Evolutionary conservation across 2,329 filamentous ascomycete species (phyloP).

Genomic region (Dactylellina sp.): DNA sequence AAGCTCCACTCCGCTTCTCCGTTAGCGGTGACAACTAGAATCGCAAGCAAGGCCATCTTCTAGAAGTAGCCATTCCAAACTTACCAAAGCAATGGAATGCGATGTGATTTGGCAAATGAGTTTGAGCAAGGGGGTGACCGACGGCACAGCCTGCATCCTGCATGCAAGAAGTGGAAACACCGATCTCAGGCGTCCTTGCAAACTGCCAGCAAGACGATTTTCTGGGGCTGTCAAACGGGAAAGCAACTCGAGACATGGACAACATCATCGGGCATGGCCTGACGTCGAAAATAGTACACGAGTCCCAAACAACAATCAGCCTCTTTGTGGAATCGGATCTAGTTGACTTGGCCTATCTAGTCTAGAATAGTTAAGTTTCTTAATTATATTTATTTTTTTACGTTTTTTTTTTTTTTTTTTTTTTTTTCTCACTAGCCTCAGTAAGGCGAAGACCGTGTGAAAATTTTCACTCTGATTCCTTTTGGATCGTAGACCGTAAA

Average conservation of each 20-base stretch:
- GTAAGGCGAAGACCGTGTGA: not conserved
- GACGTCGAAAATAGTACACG: conserved; percentile 21
- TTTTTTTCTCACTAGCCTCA: conserved; percentile 7
- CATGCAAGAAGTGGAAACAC: conserved; percentile 46
- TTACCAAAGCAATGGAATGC: conserved; percentile 48
- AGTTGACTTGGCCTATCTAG: not conserved
- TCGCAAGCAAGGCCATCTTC: conserved; percentile 30
- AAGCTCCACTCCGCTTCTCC: not conserved
- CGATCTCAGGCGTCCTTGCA: conserved; percentile 42
- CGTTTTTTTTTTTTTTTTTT: not conserved
- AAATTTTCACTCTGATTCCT: conserved; percentile 14
- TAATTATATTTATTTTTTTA: no score
- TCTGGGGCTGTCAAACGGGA: conserved; percentile 32
- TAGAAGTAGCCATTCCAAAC: conserved; percentile 55
- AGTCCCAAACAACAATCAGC: conserved; percentile 4
- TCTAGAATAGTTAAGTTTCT: not conserved
- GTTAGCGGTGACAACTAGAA: not conserved
- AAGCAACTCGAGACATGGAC: conserved; percentile 24
- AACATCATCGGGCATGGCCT: conserved; percentile 40
- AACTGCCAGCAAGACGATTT: conserved; percentile 27
- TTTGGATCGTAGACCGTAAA: not conserved
- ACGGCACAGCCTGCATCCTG: conserved; percentile 50
- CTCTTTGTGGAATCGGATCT: not conserved
- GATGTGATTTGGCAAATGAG: conserved; percentile 54
- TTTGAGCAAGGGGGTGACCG: conserved; percentile 33